phyloP scores from a whole-genome alignment of 2,329 filamentous ascomycete genomes.

The Colletotrichum ledebouriae region DNA sequence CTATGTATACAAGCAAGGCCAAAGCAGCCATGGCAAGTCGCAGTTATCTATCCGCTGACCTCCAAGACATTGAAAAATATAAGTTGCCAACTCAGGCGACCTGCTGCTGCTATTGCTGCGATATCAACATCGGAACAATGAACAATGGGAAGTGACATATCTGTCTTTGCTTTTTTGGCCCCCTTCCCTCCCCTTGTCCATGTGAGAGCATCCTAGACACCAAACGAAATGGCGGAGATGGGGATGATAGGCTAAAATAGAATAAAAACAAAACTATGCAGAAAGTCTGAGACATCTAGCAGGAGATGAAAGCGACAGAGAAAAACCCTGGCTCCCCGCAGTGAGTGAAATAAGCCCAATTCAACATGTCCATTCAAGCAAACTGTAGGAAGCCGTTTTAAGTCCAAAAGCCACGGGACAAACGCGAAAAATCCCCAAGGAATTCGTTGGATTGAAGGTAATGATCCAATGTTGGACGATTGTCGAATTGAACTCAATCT shows the following conservation, averaged over 20 bases:
- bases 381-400: no score
- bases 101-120: background rate
- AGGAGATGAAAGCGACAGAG: slow-evolving; percentile 5
- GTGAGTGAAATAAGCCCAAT: no score
- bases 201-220: background rate
- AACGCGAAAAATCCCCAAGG: no score
- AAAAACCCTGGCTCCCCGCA: background rate
- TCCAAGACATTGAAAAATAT: background rate
- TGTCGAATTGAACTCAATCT: background rate
- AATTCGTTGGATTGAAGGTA: background rate
- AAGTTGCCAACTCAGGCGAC: background rate
- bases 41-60: background rate
- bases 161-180: background rate
- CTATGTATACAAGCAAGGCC: background rate
- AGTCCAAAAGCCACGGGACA: no score
- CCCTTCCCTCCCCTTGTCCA: background rate
- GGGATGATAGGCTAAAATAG: no score
- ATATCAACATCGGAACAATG: slow-evolving; percentile 6
- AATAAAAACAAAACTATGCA: background rate
- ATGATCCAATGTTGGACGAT: slow-evolving; percentile 7
- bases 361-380: no score
- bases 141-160: slow-evolving; percentile 1
- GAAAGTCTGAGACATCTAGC: slow-evolving; percentile 16
- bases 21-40: background rate
- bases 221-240: background rate